Conservation (phyloP, 108 stramenopile genomes). For the Cylindrotheca closterium region DNA sequence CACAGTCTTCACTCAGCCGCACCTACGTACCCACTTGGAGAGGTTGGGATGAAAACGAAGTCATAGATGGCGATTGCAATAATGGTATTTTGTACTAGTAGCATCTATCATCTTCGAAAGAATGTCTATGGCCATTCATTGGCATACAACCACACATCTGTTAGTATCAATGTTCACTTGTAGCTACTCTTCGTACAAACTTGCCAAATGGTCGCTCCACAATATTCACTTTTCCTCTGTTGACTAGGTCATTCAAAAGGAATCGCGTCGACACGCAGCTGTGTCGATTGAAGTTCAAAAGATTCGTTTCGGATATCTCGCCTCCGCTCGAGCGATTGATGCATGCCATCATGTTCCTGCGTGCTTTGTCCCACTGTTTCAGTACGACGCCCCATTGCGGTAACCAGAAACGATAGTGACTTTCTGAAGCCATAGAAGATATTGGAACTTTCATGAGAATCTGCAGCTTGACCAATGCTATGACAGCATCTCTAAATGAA, state of each 20-base stretch:
- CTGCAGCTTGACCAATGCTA: slow-evolving; percentile 8
- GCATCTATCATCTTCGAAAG: too few species aligned
- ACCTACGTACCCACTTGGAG: too few species aligned
- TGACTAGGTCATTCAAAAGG: slow-evolving; percentile 20
- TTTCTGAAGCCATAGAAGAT: not conserved
- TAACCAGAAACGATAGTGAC: slow-evolving; percentile 17
- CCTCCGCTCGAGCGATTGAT: slow-evolving; percentile 9
- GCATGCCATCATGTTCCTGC: slow-evolving; percentile 14
- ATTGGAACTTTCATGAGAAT: slow-evolving; percentile 22
- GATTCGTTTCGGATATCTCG: slow-evolving; percentile 21
- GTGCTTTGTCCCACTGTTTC: slow-evolving; percentile 25
- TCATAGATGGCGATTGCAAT: too few species aligned
- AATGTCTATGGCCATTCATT: too few species aligned
- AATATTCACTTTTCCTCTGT: slow-evolving; percentile 6
- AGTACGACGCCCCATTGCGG: slow-evolving; percentile 30
- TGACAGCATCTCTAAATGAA: slow-evolving; percentile 13
- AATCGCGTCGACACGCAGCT: slow-evolving; percentile 24
- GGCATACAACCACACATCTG: too few species aligned
- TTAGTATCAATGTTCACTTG: too few species aligned
- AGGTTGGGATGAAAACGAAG: too few species aligned
- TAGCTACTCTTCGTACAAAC: slow-evolving; percentile 28
- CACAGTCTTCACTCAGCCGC: too few species aligned
- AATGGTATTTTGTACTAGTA: too few species aligned
- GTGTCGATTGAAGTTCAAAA: slow-evolving; percentile 25
- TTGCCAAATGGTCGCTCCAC: slow-evolving; percentile 32